phyloP scores from a whole-genome alignment of 2,329 filamentous ascomycete genomes.

The Geosmithia morbida region DNA sequence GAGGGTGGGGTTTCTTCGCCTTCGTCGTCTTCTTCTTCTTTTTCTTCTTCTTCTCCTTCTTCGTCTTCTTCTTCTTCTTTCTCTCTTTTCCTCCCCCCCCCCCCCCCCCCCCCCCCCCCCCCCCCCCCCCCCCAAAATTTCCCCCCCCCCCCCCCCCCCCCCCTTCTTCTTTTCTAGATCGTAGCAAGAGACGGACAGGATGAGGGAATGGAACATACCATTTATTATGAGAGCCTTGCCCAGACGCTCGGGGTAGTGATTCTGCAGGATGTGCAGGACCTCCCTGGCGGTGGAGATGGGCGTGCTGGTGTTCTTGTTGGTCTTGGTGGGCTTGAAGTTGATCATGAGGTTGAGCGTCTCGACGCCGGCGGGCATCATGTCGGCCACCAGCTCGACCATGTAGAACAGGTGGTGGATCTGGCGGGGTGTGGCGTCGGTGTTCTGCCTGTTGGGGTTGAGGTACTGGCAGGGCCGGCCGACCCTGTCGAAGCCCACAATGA shows the following conservation, averaged over 20 bases:
- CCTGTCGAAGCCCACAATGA: slow-evolving; percentile 78
- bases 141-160: no score
- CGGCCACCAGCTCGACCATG: slow-evolving; percentile 84
- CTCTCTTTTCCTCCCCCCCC: no score
- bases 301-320: slow-evolving; percentile 58
- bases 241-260: slow-evolving; percentile 86
- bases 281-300: slow-evolving; percentile 64
- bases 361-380: slow-evolving; percentile 74
- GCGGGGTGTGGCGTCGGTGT: slow-evolving; percentile 72
- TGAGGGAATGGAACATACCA: slow-evolving; percentile 32
- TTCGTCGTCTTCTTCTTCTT: no score
- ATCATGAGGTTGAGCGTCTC: slow-evolving; percentile 80
- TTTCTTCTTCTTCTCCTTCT: no score
- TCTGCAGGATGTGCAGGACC: slow-evolving; percentile 83
- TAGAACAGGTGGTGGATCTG: slow-evolving; percentile 92
- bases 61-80: no score
- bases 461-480: slow-evolving; percentile 80
- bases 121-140: no score
- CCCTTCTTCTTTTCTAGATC: no score
- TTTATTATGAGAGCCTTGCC: slow-evolving; percentile 84
- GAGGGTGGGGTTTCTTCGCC: no score
- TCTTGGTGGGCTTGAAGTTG: slow-evolving; percentile 75
- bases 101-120: no score
- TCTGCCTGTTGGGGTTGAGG: slow-evolving; percentile 78
- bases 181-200: no score